Evolutionary conservation across 2,329 filamentous ascomycete species (phyloP), one percentile per base, ranked within the genome.

Genomic region (Catunica adiposa): DNA sequence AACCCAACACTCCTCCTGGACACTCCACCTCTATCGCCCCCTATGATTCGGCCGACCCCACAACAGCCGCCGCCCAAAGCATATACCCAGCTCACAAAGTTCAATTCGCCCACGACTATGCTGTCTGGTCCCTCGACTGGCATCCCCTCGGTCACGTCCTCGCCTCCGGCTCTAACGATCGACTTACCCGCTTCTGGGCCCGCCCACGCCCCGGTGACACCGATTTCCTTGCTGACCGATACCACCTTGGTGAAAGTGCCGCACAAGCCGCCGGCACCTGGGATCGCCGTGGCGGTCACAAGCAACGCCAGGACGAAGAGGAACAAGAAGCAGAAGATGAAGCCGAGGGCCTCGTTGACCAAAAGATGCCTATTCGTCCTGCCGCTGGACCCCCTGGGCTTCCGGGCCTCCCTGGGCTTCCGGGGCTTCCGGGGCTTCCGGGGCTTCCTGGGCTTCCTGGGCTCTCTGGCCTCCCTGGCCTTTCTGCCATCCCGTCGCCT

Each of bases 61-160:
- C 79, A 23, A 86, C 84, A 51, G 84, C 87, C 0, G 83, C 89
- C 0, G 82, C 88, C 0, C 90, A 96, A 67, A 85, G 88, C n/a
- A 86, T 98, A 59, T 87, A 87, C 66, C 92, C 92, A 1, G 88
- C 89, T 2, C 90, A 97, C 71, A 84, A 82, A 63, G 71, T 96
- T 31, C 80, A 85, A 6, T 90, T 83, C 64, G 92, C 92, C 0
- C 92, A 98, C 67, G 86, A 94, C 62, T 94, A 89, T 66, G 88
- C 89, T 17, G 92, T 98, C 61, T 98, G 92, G 92, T 94, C 89
- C 17, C 77, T 98, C 52, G 89, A 96, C 71, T 98, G 92, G 89
- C 92, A 98, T 66, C 92, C 92, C 0, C 76, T 97, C 0, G 92
- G 92, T 26, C 92, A 98, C 65, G 90, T 98, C 60, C 78, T 98